phyloP scores from a whole-genome alignment of 129 eudicot species.

The Flaveria bidentis region DNA sequence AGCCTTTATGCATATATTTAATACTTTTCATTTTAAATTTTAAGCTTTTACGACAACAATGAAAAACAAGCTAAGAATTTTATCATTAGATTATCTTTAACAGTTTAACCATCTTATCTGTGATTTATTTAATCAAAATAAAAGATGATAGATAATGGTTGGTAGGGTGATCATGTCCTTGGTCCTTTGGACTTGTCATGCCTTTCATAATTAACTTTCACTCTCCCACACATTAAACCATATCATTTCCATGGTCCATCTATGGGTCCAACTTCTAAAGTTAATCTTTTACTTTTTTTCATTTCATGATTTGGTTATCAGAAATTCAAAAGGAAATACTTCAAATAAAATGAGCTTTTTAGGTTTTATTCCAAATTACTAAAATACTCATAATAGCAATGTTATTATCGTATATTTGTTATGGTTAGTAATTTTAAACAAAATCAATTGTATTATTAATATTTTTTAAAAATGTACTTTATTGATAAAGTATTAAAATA shows the following conservation, averaged over 20 bases:
- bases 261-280: slow-evolving; percentile 33
- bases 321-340: not conserved
- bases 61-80: not conserved
- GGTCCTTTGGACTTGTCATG: slow-evolving; percentile 33
- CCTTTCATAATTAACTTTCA: slow-evolving; percentile 32
- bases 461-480: too few relatives aligned
- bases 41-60: not conserved
- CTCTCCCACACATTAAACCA: slow-evolving; percentile 25
- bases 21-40: not conserved
- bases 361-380: not conserved
- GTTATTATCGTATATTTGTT: not conserved
- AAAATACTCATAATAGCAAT: not conserved
- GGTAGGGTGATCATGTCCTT: slow-evolving; percentile 25
- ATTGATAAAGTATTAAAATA: not conserved
- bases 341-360: not conserved
- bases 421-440: not conserved
- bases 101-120: not conserved
- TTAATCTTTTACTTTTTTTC: not conserved
- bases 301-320: slow-evolving; percentile 2
- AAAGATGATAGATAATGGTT: not conserved
- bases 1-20: not conserved
- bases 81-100: not conserved
- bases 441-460: too few relatives aligned
- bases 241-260: slow-evolving; percentile 36
- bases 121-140: not conserved